These are phyloP conservation scores for Metschnikowia lochheadii DNA, from an alignment of 805 yeast genomes.

Conservation along the genomic window DNA sequence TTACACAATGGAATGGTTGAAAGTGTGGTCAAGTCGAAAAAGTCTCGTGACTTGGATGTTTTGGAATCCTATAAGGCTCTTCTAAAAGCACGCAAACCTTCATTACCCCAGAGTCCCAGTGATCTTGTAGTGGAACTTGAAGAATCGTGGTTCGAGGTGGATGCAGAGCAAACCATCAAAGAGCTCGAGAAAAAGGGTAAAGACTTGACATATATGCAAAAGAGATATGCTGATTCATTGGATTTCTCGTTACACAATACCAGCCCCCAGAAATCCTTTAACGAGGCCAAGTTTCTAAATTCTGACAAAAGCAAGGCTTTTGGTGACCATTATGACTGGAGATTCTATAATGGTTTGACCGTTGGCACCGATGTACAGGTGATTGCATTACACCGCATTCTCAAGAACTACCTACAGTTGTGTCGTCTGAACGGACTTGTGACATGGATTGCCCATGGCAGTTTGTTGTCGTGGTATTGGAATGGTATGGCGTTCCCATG, in stretches of 20 bases:
- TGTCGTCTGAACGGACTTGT: slow-evolving; percentile 17
- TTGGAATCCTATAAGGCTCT: slow-evolving; percentile 15
- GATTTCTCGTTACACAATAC: slow-evolving; percentile 12
- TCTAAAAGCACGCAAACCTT: slow-evolving; percentile 9
- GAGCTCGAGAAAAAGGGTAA: slow-evolving; percentile 15
- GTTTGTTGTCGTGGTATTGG: slow-evolving; percentile 22
- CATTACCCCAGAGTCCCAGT: neutral
- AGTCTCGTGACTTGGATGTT: slow-evolving; percentile 6
- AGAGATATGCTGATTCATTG: slow-evolving; percentile 19
- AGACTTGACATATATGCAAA: slow-evolving; percentile 9
- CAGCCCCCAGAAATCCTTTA: slow-evolving; percentile 14
- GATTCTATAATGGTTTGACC: slow-evolving; percentile 19
- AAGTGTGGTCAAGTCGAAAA: slow-evolving; percentile 5
- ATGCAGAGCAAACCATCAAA: slow-evolving; percentile 20
- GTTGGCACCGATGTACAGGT: slow-evolving; percentile 12
- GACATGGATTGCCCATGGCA: slow-evolving; percentile 25
- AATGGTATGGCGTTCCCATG: slow-evolving; percentile 24
- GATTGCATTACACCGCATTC: slow-evolving; percentile 16
- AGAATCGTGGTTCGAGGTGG: slow-evolving; percentile 22
- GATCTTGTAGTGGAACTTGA: slow-evolving; percentile 15
- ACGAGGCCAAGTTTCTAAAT: slow-evolving; percentile 11
- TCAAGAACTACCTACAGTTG: slow-evolving; percentile 19
- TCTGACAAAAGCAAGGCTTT: neutral
- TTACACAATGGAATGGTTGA: slow-evolving; percentile 23
- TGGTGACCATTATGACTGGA: slow-evolving; percentile 21